phyloP scores from a whole-genome alignment of 2,329 filamentous ascomycete species.

The Lachnellula suecica region DNA sequence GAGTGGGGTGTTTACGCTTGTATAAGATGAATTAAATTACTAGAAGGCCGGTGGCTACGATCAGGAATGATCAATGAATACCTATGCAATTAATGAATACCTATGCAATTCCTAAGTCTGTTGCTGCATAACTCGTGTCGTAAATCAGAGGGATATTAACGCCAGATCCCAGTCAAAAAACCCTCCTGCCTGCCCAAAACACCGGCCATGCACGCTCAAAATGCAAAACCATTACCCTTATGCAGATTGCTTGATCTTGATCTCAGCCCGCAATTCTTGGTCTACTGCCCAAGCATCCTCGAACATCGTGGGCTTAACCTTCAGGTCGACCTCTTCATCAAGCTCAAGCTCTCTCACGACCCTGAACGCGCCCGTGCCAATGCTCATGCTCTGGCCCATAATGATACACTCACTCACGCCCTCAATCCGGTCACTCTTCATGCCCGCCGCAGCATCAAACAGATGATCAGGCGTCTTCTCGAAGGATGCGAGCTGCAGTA shows the following conservation, averaged over 20 bases:
- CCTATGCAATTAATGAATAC: not conserved
- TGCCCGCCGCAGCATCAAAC: conserved; percentile 88
- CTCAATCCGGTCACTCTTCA: conserved; percentile 89
- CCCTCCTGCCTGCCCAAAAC: not conserved
- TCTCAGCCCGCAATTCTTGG: conserved; percentile 31
- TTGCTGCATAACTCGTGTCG: not conserved
- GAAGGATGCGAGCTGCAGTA: conserved; percentile 91
- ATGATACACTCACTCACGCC: conserved; percentile 97
- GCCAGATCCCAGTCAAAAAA: not conserved
- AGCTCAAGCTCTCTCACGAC: conserved; percentile 75
- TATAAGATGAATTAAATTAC: too few relatives aligned
- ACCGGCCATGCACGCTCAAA: conserved; percentile 1
- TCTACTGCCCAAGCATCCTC: conserved; percentile 61
- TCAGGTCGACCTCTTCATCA: conserved; percentile 40
- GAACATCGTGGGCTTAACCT: conserved; percentile 59
- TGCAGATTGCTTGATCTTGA: not conserved
- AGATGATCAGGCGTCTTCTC: conserved; percentile 98
- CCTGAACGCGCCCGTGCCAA: conserved; percentile 91
- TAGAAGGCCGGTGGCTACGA: not conserved
- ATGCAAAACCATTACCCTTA: not conserved
- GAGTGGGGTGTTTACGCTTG: conserved; percentile 51
- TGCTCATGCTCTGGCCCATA: conserved; percentile 90
- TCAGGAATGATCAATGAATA: not conserved
- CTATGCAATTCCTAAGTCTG: not conserved
- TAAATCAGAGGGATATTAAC: not conserved